Base-by-base conservation (phyloP, 257 asterid species). In the Jacaranda mimosifolia region DNA sequence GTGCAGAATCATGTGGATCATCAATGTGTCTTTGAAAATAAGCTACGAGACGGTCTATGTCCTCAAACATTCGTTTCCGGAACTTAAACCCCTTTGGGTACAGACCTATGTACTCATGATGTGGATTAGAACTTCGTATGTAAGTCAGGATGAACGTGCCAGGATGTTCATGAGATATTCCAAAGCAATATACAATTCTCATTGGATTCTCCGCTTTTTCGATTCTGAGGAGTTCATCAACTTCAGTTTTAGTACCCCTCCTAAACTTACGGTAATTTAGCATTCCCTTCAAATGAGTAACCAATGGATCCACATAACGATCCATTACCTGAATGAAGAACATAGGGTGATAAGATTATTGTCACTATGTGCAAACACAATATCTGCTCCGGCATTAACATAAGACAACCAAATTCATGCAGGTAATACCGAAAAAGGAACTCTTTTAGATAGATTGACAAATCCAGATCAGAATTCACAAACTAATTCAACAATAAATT, bases 251-350 rank as follows among this genome's bases (percentile, higher is more conserved):
- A 35, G 78, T 81, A 59, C 99, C 99, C 83, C 72, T 88, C 86
- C 82, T 89, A 68, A 96, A 96, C 92, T 96, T 96, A 43, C 99
- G 98, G 84, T 96, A 93, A 70, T 80, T 88, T 70, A 96, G 90
- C 99, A 96, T 96, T 42, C 85, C 76, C 87, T 90, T 96, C 91
- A 96, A 80, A 84, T 91, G 96, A 82, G 94, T 83, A 55, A 93
- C 97, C 81, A 96, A 84, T 17, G 99, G 99, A 87, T 93, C 99
- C 85, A 96, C 98, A 77, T 96, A 93, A 11, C 98, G 98, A 87
- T 96, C 99, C 97, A 90, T 93, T 55, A 96, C 97, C 99, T 96
- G 82, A 73, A 70, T 70, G 14, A 76, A 81, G 56, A 76, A 53
- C 48, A 71, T 53, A 21, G 57, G 13, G 11, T 52, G 15, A 18